Base-by-base conservation (phyloP, 768 basidiomycete species). In the Chlorophyllum brunneum region DNA sequence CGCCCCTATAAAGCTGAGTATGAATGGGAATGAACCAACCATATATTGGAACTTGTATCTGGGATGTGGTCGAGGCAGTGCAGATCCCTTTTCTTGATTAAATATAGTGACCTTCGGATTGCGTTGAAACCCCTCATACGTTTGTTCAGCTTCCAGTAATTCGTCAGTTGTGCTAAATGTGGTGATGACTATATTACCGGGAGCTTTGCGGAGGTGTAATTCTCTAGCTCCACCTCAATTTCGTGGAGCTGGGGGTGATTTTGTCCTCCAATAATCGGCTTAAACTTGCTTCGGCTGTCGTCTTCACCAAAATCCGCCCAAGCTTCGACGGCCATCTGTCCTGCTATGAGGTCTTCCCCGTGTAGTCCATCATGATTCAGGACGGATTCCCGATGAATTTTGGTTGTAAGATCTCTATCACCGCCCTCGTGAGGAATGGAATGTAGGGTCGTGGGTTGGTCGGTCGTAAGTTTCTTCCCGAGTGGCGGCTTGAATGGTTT, bases 401-500 rank as follows among this genome's bases (percentile, higher is more conserved):
- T 11, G 11, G 34, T 4, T 10, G 31, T 20, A 33, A 23, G 18
- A 30, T 31, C 38, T 7, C 20, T 34, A 29, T 34, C 29, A 16
- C 15, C 27, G 3, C 31, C 11, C 33, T 27, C 13, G 22, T 50
- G 1, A 20, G 16, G 39, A 10, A 5, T 48, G 18, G n/a, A 20
- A 10, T 34, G 38, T 8, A 26, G 22, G 30, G 20, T 8, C 13
- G 15, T 5, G 11, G 11, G 16, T 11, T 38, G 46, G 10, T 18
- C 18, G 18, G 30, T 26, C 11, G 27, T 41, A 10, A 29, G 5
- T n/a, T 55, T 48, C 37, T 16, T 42, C 24, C 38, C 31, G 20
- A 52, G 73, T 1, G 80, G 80, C 1, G 74, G 61, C 58, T 70
- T 75, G 59, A 76, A 77, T 2, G 82, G 83, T 60, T 80, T 83